These are phyloP conservation scores for Ceratobasidium sp. DNA, from an alignment of 1,284 basidiomycete genomes.

Conservation along the genomic window DNA sequence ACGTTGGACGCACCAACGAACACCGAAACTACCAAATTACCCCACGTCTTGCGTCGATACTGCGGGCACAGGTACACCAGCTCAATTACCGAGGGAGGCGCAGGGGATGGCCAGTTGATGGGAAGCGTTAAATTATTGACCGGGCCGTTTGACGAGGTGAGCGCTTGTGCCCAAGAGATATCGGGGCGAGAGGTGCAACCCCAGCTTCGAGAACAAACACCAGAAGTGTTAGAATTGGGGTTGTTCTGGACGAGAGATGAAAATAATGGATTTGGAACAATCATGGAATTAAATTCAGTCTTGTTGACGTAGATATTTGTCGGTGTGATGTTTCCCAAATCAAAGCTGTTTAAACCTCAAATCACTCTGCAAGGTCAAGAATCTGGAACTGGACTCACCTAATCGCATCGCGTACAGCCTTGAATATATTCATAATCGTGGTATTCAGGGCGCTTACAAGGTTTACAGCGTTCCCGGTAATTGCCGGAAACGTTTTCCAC, in stretches of 20 bases:
- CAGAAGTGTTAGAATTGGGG: neutral
- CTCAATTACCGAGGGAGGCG: constrained; percentile 2
- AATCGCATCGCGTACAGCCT: neutral
- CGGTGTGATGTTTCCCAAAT: neutral
- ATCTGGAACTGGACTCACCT: neutral
- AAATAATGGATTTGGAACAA: neutral
- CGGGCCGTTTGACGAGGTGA: neutral
- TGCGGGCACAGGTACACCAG: constrained; percentile 23
- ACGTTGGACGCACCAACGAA: neutral
- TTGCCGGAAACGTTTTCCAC: neutral
- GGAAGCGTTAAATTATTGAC: constrained; percentile 30
- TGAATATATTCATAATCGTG: neutral
- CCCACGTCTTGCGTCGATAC: constrained; percentile 9
- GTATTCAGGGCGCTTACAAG: neutral
- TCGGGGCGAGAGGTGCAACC: constrained; percentile 1
- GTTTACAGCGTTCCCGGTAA: neutral
- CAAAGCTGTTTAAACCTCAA: neutral
- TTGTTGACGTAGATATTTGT: neutral
- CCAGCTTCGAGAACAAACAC: constrained; percentile 13
- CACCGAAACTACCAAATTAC: neutral
- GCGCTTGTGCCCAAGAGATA: constrained; percentile 27
- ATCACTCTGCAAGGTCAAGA: neutral
- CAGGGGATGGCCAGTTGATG: neutral
- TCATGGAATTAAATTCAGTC: neutral
- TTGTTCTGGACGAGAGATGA: neutral